These are phyloP conservation scores for Ogataea ganodermae DNA, from an alignment of 805 yeast species.

Conservation along the genomic window DNA sequence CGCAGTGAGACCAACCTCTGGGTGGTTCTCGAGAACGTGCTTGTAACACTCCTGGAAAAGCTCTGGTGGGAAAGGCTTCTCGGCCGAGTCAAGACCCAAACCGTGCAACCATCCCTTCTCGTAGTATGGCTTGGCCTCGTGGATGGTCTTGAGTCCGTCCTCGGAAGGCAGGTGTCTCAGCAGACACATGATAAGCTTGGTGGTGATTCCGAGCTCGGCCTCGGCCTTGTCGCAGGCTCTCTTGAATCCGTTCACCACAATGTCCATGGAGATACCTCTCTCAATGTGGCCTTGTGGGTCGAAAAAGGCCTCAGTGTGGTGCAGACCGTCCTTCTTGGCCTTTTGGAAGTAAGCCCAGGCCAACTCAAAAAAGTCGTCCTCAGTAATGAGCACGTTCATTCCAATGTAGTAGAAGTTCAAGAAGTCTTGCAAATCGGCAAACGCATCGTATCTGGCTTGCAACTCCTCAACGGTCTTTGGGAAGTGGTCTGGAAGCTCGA, in stretches of 20 bases:
- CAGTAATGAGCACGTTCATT: slow-evolving; percentile 68
- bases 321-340: slow-evolving; percentile 59
- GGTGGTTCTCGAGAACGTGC: slow-evolving; percentile 47
- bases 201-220: slow-evolving; percentile 58
- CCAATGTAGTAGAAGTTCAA: slow-evolving; percentile 79
- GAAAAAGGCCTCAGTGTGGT: slow-evolving; percentile 75
- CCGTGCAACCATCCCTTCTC: slow-evolving; percentile 67
- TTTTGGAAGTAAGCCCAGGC: slow-evolving; percentile 72
- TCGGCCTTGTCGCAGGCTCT: slow-evolving; percentile 68
- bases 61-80: slow-evolving; percentile 75
- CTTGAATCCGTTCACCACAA: slow-evolving; percentile 64
- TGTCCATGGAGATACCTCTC: slow-evolving; percentile 60
- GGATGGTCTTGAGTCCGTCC: slow-evolving; percentile 59
- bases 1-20: slow-evolving; percentile 67
- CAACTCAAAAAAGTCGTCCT: slow-evolving; percentile 73
- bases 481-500: slow-evolving; percentile 60
- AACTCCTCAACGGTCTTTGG: slow-evolving; percentile 62
- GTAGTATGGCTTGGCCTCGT: slow-evolving; percentile 52
- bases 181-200: slow-evolving; percentile 79
- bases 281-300: slow-evolving; percentile 85
- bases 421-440: slow-evolving; percentile 75
- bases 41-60: slow-evolving; percentile 65
- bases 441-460: slow-evolving; percentile 57
- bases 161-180: slow-evolving; percentile 71
- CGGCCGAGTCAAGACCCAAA: slow-evolving; percentile 80